A percentile compares a stretch with the other conserved stretches of the same genome.
phyloP scores from a whole-genome alignment of 2,329 filamentous ascomycete genomes.

The Elsinoe arachidis region DNA sequence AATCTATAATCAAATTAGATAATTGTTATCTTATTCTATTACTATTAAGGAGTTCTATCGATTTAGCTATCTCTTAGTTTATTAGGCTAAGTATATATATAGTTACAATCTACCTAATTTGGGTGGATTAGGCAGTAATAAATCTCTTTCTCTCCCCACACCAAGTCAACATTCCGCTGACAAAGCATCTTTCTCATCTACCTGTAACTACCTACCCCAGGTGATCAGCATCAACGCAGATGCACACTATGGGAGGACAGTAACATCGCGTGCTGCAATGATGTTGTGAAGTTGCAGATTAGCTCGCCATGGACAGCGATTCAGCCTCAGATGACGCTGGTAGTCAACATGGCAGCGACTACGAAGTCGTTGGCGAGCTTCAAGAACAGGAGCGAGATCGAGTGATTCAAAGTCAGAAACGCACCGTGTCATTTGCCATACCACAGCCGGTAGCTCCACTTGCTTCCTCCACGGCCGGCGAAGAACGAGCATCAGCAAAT shows the following conservation, averaged over 20 bases:
- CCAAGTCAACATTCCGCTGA: too few relatives aligned
- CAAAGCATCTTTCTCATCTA: not conserved
- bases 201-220: too few relatives aligned
- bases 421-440: not conserved
- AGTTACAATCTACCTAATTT: too few relatives aligned
- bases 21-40: too few relatives aligned
- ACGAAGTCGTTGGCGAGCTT: slow-evolving; percentile 6
- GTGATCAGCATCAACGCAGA: not conserved
- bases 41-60: too few relatives aligned
- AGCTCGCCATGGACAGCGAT: not conserved
- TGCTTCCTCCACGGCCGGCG: not conserved
- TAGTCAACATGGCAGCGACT: not conserved
- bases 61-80: too few relatives aligned
- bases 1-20: too few relatives aligned
- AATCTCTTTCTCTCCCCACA: too few relatives aligned
- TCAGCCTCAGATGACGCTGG: not conserved
- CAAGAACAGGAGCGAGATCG: slow-evolving; percentile 10
- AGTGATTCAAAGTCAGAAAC: not conserved
- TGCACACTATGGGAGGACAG: not conserved
- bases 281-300: not conserved
- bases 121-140: too few relatives aligned
- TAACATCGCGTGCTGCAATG: too few relatives aligned
- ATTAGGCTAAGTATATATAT: too few relatives aligned
- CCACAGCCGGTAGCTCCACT: not conserved
- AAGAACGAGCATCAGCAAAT: not conserved